Base-by-base conservation (phyloP, 2,329 filamentous ascomycete species). In the Ophiostoma quercus region DNA sequence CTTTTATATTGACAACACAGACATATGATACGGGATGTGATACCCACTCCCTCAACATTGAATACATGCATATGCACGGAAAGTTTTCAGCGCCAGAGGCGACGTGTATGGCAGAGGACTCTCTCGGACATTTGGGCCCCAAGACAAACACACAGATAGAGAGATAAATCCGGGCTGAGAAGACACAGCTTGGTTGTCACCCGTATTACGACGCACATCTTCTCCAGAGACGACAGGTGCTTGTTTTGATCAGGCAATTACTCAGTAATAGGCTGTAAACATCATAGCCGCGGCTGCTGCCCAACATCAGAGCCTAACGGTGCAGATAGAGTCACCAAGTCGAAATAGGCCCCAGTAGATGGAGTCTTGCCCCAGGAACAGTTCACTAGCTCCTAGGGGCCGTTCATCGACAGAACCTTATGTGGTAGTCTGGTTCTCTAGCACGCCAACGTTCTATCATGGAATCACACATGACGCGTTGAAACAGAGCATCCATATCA, bases 371-470 rank as follows among this genome's bases (percentile, higher is more conserved):
- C 51, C 51, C 51, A 57, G 51, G n/a, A 57, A 57, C 22, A 25
- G 51, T 57, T 57, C 51, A 57, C 51, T 57, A 25, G 51, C n/a
- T 57, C 22, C 51, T 57, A 57, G 51, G 51, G 51, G 12, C n/a
- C n/a, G 51, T 57, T 57, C 51, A 25, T 57, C 25, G 9, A 25
- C n/a, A 57, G 51, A 16, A 19, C 43, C 43, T 47, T 47, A 16
- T 47, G 43, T 47, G 16, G 43, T 41, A 41, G 12, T 41, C 39
- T 41, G 8, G 11, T 14, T 41, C 39, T 41, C 39, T 47, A 47
- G 43, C 14, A 47, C 16, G 0, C 19, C 16, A 47, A 14, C 19
- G 43, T 14, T 47, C 14, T 47, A 14, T 3, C 39, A 14, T 16
- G 4, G 6, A n/a, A 16, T 19, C 14, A 47, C 7, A 47, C 12